These are phyloP conservation scores for Ulmus americana DNA, from an alignment of 331 rosid genomes.

Conservation along the genomic window DNA sequence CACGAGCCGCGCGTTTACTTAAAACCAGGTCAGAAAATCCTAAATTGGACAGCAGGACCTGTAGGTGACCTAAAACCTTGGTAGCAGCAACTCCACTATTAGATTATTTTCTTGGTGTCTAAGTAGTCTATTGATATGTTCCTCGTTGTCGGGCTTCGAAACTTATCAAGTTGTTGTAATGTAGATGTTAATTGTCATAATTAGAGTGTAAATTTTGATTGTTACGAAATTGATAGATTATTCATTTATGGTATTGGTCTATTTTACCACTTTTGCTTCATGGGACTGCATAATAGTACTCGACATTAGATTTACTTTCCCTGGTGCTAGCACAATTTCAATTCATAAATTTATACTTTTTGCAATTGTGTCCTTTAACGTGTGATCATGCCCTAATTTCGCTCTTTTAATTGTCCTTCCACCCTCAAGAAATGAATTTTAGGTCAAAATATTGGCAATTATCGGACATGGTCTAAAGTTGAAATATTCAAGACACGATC, in stretches of 20 bases:
- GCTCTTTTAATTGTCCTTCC: too few species aligned
- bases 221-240: conserved; percentile 1
- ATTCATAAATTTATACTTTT: too few species aligned
- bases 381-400: too few species aligned
- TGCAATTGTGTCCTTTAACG: too few species aligned
- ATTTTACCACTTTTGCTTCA: not conserved
- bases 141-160: conserved; percentile 10
- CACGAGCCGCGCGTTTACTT: conserved; percentile 54
- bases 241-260: not conserved
- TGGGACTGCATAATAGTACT: too few species aligned
- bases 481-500: too few species aligned
- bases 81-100: conserved; percentile 29
- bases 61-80: conserved; percentile 87
- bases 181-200: conserved; percentile 19
- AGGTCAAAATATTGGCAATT: too few species aligned
- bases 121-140: not conserved
- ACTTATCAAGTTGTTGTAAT: conserved; percentile 25
- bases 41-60: conserved; percentile 94
- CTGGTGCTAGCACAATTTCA: too few species aligned
- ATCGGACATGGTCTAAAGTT: too few species aligned
- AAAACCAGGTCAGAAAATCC: conserved; percentile 51
- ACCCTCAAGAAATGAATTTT: too few species aligned
- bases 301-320: too few species aligned
- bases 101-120: conserved; percentile 12
- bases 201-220: conserved; percentile 3